Percentiles rank a stretch among this genome's conserved stretches.
Conservation (phyloP, 176 grass and related monocot species). For the Calamus simplicifolius region DNA sequence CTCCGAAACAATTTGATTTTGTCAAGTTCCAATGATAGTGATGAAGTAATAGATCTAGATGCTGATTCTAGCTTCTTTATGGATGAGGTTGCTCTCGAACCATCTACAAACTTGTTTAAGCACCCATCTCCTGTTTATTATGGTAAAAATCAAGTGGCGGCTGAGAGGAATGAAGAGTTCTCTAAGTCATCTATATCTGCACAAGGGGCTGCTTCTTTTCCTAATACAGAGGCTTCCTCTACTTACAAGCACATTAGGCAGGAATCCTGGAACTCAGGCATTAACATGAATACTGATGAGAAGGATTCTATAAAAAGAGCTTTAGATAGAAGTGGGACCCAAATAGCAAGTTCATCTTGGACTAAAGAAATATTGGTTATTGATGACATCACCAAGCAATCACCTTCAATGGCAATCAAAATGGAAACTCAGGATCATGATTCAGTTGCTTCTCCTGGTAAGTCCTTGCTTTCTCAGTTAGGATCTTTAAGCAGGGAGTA, state of each 20-base stretch:
- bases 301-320: conserved; percentile 18
- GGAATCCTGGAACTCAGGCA: conserved; percentile 4
- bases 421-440: conserved; percentile 38
- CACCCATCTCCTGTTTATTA: conserved; percentile 4
- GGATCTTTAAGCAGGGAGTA: no score
- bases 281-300: conserved; percentile 9
- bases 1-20: conserved; percentile 14
- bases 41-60: conserved; percentile 34
- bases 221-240: neutral
- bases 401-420: conserved; percentile 21
- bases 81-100: conserved; percentile 11
- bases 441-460: conserved; percentile 39
- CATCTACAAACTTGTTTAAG: conserved; percentile 18
- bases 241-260: no score
- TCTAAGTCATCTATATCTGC: conserved; percentile 1
- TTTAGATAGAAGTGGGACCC: conserved; percentile 12
- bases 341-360: conserved; percentile 23
- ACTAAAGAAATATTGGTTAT: conserved; percentile 56
- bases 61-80: conserved; percentile 7
- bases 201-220: conserved; percentile 3
- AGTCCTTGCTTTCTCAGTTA: conserved; percentile 7
- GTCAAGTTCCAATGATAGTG: conserved; percentile 3
- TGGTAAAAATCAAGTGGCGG: neutral
- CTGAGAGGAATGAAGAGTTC: conserved; percentile 7
- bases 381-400: conserved; percentile 47